phyloP scores from a whole-genome alignment of 2,329 filamentous ascomycete genomes.

The Penicillium glabrum region DNA sequence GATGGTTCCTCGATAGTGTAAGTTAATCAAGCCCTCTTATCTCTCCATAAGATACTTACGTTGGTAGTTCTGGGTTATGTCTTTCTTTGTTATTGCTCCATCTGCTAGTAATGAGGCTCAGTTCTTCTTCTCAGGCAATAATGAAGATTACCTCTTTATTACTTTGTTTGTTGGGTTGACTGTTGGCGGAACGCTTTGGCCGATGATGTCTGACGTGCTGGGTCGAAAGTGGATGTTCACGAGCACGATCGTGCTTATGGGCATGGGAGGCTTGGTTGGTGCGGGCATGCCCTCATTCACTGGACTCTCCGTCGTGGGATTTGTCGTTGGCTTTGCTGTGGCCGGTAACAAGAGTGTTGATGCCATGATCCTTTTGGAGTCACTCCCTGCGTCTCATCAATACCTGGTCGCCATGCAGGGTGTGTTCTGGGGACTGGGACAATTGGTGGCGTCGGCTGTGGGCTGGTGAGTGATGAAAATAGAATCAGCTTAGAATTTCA shows the following conservation, averaged over 20 bases:
- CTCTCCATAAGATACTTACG: not conserved
- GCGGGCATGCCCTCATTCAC: conserved; percentile 22
- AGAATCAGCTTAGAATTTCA: not conserved
- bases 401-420: conserved; percentile 17
- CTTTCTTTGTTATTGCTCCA: conserved; percentile 17
- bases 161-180: conserved; percentile 15
- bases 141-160: conserved; percentile 15
- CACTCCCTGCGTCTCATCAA: conserved; percentile 20
- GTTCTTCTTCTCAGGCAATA: conserved; percentile 18
- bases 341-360: conserved; percentile 18
- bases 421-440: conserved; percentile 18
- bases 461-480: conserved; percentile 13
- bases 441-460: conserved; percentile 16
- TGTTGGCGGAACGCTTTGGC: conserved; percentile 15
- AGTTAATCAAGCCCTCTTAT: not conserved
- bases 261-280: conserved; percentile 19
- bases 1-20: conserved; percentile 24
- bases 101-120: conserved; percentile 19
- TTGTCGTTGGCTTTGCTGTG: conserved; percentile 18
- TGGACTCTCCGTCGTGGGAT: conserved; percentile 25
- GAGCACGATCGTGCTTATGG: conserved; percentile 18
- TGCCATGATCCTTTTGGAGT: conserved; percentile 18
- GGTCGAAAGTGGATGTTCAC: conserved; percentile 22
- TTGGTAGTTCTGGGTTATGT: conserved; percentile 21
- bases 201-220: conserved; percentile 19